These are phyloP conservation scores for Backusella luteola DNA, from an alignment of 192 early-diverging fungal genomes.

Conservation along the genomic window DNA sequence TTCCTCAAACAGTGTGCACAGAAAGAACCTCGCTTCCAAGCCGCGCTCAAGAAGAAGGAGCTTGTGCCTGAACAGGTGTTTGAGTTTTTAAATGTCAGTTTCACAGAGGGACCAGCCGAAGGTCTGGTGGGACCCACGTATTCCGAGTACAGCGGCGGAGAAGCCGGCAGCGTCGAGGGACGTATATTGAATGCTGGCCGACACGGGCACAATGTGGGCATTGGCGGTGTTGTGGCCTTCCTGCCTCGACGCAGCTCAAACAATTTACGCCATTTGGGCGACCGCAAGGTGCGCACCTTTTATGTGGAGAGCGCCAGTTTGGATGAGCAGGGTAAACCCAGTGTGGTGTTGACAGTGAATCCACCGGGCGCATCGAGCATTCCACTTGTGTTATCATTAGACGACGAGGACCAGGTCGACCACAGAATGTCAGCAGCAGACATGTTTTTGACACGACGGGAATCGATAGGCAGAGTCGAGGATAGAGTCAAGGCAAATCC, in stretches of 20 bases:
- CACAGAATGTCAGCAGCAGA: neutral
- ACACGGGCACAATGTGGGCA: slow-evolving; percentile 57
- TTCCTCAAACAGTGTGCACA: slow-evolving; percentile 53
- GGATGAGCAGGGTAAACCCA: slow-evolving; percentile 44
- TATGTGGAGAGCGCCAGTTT: slow-evolving; percentile 61
- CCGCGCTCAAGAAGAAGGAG: slow-evolving; percentile 20
- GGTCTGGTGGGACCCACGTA: slow-evolving; percentile 52
- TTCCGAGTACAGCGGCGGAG: slow-evolving; percentile 36
- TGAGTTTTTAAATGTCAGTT: slow-evolving; percentile 29
- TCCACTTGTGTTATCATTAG: neutral
- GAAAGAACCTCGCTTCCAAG: slow-evolving; percentile 34
- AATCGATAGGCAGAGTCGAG: neutral
- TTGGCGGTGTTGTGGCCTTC: slow-evolving; percentile 63
- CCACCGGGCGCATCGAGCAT: slow-evolving; percentile 3
- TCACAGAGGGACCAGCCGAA: slow-evolving; percentile 2
- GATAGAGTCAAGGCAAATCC: slow-evolving; percentile 9
- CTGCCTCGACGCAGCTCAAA: slow-evolving; percentile 36
- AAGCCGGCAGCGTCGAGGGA: slow-evolving; percentile 46
- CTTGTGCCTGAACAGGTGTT: slow-evolving; percentile 25
- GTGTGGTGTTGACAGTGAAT: slow-evolving; percentile 24
- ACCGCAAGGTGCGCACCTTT: slow-evolving; percentile 49
- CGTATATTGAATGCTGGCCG: slow-evolving; percentile 55
- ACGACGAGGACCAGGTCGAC: neutral
- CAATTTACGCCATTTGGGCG: slow-evolving; percentile 4
- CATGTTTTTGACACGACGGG: slow-evolving; percentile 1